Evolutionary conservation across 305 asterid species (phyloP), one percentile per base, ranked within the genome.

Genomic region (Fraxinus floribunda): DNA sequence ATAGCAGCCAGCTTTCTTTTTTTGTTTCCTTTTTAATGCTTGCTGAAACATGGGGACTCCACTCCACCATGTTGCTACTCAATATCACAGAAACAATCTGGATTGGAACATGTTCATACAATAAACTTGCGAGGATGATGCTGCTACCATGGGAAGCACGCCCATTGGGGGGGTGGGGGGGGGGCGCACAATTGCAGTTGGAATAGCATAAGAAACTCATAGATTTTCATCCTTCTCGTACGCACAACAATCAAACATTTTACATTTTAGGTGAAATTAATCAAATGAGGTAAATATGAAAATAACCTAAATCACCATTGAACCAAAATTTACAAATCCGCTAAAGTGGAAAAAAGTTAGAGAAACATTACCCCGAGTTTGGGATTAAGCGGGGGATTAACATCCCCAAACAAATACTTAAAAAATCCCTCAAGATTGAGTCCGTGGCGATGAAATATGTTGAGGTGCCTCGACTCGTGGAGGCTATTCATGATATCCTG

Each of bases 351-450:
- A 11, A 30, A 75, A 11, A 32, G 13, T 77, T 36, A 36, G 6
- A 70, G 20, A 30, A 49, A 80, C 77, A 77, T 84, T 91, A 96
- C 99, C 97, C 95, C 90, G 15, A 78, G 91, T n/a, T 86, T 84
- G 75, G 94, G 83, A 84, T 89, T 46, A 7, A 89, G 83, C 22
- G 98, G 97, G 78, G 92, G 92, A 88, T 94, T 96, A 30, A 34
- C 52, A 82, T 93, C 97, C 52, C 92, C 93, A 35, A 93, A 88
- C 86, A 96, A 86, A 85, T 87, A 96, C 89, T 86, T 89, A 80
- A 96, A 96, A 78, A 96, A 93, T 7, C 84, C 90, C 57, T 91
- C 95, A 74, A 89, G 83, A 83, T 89, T 79, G 73, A 96, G 76
- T 52, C 92, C 94, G 57, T 87, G 90, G 77, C 93, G 92, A 66